phyloP scores from a whole-genome alignment of 2,329 filamentous ascomycete species.

The Ceratocystis alfenasii region DNA sequence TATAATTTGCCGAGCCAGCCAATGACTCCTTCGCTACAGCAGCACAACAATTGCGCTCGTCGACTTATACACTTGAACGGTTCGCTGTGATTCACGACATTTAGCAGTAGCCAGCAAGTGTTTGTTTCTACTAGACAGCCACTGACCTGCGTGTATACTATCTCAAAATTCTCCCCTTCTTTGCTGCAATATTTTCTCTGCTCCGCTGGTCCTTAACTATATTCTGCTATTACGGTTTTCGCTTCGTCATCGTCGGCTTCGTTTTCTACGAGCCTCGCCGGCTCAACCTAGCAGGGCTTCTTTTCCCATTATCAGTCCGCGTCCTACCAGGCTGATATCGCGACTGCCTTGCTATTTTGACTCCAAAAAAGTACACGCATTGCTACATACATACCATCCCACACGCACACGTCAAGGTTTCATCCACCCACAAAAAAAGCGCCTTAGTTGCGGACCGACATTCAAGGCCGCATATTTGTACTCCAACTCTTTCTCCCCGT shows the following conservation, averaged over 20 bases:
- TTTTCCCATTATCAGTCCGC: not conserved
- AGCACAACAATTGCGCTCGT: not conserved
- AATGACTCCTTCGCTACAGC: conserved; percentile 2
- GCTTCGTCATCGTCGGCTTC: not conserved
- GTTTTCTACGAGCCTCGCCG: not conserved
- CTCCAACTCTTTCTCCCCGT: not conserved
- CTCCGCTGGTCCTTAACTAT: not conserved
- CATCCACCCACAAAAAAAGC: not conserved
- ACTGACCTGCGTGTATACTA: no score
- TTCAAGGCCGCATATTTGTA: not conserved
- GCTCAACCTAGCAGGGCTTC: not conserved
- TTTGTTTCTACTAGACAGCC: no score
- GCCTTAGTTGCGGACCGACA: not conserved
- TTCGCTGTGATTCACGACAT: not conserved
- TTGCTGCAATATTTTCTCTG: not conserved
- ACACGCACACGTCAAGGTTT: not conserved
- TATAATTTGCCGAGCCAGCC: not conserved
- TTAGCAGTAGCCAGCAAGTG: not conserved
- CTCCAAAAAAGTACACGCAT: conserved; percentile 3
- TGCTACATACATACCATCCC: not conserved
- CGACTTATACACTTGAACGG: not conserved
- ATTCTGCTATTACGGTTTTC: not conserved
- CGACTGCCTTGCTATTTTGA: not conserved
- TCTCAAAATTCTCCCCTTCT: not conserved
- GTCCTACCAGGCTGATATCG: conserved; percentile 13